Conservation (phyloP, 148 eudicot species). For the Polygonum maritimum region DNA sequence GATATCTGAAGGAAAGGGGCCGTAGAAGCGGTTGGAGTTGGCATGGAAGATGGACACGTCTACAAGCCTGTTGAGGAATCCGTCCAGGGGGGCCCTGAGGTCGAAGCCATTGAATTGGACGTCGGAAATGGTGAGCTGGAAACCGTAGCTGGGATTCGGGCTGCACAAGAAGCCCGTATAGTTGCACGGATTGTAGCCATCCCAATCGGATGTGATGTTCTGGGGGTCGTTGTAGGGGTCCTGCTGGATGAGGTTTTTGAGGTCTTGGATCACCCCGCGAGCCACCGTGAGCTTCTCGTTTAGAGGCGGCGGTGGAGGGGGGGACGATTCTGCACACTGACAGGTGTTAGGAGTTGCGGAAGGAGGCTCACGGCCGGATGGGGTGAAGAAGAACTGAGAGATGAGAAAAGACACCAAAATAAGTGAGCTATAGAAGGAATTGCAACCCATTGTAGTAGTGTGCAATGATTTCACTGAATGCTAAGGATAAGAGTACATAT, state of each 20-base stretch:
- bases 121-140: conserved; percentile 36
- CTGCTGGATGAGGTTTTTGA: conserved; percentile 9
- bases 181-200: conserved; percentile 42
- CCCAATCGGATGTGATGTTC: conserved; percentile 47
- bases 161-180: conserved; percentile 66
- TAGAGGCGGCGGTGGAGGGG: background rate
- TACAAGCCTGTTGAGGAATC: conserved; percentile 36
- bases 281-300: background rate
- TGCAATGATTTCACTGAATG: background rate
- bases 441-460: background rate
- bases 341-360: background rate
- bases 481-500: background rate
- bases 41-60: conserved; percentile 69
- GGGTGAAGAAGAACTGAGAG: background rate
- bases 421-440: background rate
- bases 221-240: conserved; percentile 49
- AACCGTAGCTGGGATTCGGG: conserved; percentile 39
- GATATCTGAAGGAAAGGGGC: conserved; percentile 34
- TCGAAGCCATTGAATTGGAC: conserved; percentile 68
- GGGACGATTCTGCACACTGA: background rate
- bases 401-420: background rate
- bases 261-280: background rate
- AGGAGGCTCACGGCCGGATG: background rate
- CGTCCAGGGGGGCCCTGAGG: conserved; percentile 40
- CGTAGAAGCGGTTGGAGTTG: conserved; percentile 59